Percentiles rank a stretch among this genome's conserved stretches.
Evolutionary conservation across 2,329 filamentous ascomycete genomes (phyloP).

Genomic region (Xylaria sp.): DNA sequence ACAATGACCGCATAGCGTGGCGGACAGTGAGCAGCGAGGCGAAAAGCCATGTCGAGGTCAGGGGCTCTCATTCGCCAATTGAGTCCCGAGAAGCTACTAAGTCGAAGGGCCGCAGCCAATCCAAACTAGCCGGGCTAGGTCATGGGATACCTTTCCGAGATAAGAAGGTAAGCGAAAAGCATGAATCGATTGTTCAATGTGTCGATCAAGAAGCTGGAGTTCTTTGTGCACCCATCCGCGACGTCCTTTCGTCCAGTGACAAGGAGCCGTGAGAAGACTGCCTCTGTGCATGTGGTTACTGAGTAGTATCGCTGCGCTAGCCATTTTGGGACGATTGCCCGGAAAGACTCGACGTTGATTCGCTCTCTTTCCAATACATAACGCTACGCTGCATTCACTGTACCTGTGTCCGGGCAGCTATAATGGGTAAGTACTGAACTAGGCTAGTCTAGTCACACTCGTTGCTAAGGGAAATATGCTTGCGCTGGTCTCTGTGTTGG

Average conservation of each 20-base stretch:
- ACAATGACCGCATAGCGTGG: constrained; percentile 22
- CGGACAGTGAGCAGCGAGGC: constrained; percentile 7
- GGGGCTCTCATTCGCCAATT: constrained; percentile 8
- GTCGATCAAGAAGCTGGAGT: not conserved
- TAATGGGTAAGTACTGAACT: no score
- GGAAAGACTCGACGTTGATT: not conserved
- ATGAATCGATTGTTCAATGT: not conserved
- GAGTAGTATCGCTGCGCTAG: not conserved
- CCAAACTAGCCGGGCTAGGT: not conserved
- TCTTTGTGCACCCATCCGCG: not conserved
- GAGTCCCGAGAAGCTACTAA: not conserved
- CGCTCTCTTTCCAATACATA: no score
- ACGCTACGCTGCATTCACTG: no score
- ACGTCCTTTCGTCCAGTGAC: not conserved
- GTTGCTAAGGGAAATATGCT: no score
- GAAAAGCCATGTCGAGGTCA: not conserved
- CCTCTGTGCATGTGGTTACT: not conserved
- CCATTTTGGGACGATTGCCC: not conserved
- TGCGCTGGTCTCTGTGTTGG: no score
- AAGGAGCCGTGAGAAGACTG: not conserved
- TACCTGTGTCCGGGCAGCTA: no score
- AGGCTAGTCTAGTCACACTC: no score
- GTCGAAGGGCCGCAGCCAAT: not conserved
- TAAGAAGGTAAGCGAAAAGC: constrained; percentile 18
- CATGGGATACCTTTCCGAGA: constrained; percentile 23